These are phyloP conservation scores for Forsythia suspensa DNA, from an alignment of 257 asterid species.

Conservation along the genomic window DNA sequence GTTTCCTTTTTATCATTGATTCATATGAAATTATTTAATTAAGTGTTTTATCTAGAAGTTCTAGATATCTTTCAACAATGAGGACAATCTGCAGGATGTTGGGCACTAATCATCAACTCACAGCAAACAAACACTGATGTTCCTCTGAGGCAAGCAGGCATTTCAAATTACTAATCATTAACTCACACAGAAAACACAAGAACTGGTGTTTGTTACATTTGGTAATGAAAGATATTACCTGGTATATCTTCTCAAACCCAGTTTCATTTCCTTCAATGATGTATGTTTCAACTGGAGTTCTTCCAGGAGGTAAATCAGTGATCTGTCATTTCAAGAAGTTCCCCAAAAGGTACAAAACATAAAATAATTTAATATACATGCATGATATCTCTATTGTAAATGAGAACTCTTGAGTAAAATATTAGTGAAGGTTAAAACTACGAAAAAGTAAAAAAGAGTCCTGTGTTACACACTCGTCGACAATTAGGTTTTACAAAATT, in stretches of 20 bases:
- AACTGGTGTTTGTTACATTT: neutral
- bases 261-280: slow-evolving; percentile 73
- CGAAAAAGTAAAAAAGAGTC: neutral
- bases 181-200: neutral
- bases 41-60: no score
- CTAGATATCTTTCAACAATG: no score
- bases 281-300: slow-evolving; percentile 75
- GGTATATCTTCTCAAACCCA: slow-evolving; percentile 77
- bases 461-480: neutral
- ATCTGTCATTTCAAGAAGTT: slow-evolving; percentile 53
- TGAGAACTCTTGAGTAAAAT: neutral
- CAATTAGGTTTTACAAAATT: neutral
- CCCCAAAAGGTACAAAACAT: slow-evolving; percentile 4
- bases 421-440: neutral
- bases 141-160: neutral
- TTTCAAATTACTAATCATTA: neutral
- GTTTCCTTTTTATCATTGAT: neutral
- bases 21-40: no score
- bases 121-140: neutral
- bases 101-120: neutral
- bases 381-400: neutral
- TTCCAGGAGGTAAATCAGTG: slow-evolving; percentile 96
- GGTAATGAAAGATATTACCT: slow-evolving; percentile 42
- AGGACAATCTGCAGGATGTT: no score
- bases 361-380: neutral